Evolutionary conservation across 2,329 filamentous ascomycete species (phyloP).

Genomic region (Diaporthe citriasiana): DNA sequence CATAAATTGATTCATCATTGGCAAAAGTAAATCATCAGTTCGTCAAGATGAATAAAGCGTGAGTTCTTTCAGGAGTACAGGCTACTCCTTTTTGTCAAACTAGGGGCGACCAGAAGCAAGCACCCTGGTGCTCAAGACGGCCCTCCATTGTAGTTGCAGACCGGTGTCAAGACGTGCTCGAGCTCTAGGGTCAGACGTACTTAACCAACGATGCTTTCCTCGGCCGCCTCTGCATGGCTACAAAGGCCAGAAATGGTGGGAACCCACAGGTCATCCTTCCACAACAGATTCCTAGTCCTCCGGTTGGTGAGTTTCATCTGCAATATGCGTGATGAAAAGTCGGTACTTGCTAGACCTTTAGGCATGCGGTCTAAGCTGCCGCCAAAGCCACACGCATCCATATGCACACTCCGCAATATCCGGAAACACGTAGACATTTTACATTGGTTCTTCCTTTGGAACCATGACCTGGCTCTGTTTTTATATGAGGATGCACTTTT

Average conservation of each 20-base stretch:
- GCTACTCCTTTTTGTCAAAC: not conserved
- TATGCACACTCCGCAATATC: conserved; percentile 21
- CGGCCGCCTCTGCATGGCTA: not conserved
- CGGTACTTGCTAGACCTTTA: not conserved
- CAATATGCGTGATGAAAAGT: not conserved
- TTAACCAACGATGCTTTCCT: not conserved
- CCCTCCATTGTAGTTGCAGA: not conserved
- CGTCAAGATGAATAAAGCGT: not conserved
- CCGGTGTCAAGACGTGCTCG: conserved; percentile 4
- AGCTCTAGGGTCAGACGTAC: not conserved
- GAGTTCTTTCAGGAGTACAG: not conserved
- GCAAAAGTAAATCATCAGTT: not conserved
- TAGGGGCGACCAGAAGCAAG: conserved; percentile 7
- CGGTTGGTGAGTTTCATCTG: conserved; percentile 1
- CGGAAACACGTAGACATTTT: not conserved
- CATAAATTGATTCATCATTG: not conserved
- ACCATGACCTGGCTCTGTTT: not conserved
- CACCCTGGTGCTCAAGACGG: not conserved
- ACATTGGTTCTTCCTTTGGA: not conserved
- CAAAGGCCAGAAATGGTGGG: not conserved
- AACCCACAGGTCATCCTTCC: not conserved
- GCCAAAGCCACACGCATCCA: conserved; percentile 1
- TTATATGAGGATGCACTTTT: not conserved
- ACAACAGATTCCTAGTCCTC: not conserved
- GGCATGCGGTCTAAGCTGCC: not conserved